Conservation (phyloP, 306 rosid genomes). For the Cajanus cajan region DNA sequence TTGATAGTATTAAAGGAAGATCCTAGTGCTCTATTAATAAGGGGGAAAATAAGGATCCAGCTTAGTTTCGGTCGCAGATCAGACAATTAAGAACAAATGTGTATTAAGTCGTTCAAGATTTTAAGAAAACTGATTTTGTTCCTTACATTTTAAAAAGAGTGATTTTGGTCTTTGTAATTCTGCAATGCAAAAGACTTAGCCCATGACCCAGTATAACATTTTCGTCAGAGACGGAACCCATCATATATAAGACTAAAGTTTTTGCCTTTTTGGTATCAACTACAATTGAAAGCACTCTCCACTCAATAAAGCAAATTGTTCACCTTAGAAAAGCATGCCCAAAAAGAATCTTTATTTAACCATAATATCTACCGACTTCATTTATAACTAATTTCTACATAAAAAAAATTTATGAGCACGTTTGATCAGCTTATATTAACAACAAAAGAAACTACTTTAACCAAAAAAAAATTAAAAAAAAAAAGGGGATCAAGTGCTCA, state of each 20-base stretch:
- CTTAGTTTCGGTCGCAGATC: no score
- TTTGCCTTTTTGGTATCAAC: neutral
- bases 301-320: neutral
- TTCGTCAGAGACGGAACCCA: neutral
- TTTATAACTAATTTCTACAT: no score
- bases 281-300: neutral
- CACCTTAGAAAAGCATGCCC: neutral
- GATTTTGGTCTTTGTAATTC: neutral
- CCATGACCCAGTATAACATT: neutral
- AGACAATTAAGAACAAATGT: no score
- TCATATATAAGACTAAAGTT: no score
- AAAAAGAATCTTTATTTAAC: no score
- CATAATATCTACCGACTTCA: no score
- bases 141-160: neutral
- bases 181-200: neutral
- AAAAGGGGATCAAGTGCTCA: neutral
- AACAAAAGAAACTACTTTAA: no score
- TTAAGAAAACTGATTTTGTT: neutral
- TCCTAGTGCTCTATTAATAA: neutral
- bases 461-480: neutral
- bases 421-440: neutral
- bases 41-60: neutral
- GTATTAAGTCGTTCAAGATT: neutral
- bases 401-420: no score
- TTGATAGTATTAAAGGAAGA: neutral